Evolutionary conservation across 768 basidiomycete genomes (phyloP), one percentile per base, ranked within the genome.

Genomic region (Suillus ampliporus): DNA sequence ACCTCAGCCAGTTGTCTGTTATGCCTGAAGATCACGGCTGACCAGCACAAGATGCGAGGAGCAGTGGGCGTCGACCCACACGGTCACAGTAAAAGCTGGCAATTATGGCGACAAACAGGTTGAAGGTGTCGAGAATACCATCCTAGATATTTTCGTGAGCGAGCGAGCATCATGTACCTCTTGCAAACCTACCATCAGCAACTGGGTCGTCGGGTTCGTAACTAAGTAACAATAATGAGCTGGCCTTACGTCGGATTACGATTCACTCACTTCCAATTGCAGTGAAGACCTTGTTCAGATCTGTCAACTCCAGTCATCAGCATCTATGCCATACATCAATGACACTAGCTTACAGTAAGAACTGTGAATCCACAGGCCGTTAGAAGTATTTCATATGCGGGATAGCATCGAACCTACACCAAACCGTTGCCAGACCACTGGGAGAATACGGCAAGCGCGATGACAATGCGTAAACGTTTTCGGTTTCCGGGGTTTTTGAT

Each of bases 341-440:
- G 17, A 62, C 11, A 19, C 17, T 21, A 26, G 58, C 72, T 17
- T 60, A 78, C 75, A 78, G 53, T 71, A 79, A 21, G 70, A 64
- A 37, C 64, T 70, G 44, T 14, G 34, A 17, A 47, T 43, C 7
- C 21, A 37, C 52, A n/a, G 14, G 17, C 4, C 26, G 46, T 47
- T 4, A 34, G 26, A 44, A 35, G 26, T 38, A 43, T 19, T 17
- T 52, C 14, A 15, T 26, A 34, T 41, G n/a, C 28, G 38, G 28
- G 48, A 48, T 23, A 41, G 47, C 47, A 40, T 13, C 23, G 11
- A 31, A 61, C 69, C 68, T 61, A 69, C 64, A 84, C 79, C 23
- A 86, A 74, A 64, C 84, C 84, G 56, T 85, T 83, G 8, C 83
- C 83, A 58, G 80, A 82, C 84, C 84, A 86, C 65, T 87, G 86